Conservation (phyloP, 768 basidiomycete species). For the Butyriboletus loyo region DNA sequence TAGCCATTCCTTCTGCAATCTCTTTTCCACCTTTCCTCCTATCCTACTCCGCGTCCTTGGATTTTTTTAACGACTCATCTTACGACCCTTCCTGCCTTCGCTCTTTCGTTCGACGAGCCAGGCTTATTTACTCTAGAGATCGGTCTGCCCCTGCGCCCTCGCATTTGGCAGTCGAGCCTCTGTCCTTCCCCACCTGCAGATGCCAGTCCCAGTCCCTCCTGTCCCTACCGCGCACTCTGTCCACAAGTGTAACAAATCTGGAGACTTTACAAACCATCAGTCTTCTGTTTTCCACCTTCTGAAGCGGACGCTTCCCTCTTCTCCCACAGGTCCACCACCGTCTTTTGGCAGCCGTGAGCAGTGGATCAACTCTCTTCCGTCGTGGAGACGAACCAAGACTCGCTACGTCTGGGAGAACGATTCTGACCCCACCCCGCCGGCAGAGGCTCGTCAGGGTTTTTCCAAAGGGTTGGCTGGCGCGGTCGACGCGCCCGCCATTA, state of each 20-base stretch:
- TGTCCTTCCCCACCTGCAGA: constrained; percentile 51
- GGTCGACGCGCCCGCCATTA: constrained; percentile 78
- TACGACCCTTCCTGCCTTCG: constrained; percentile 53
- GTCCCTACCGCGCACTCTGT: constrained; percentile 60
- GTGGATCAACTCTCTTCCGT: constrained; percentile 70
- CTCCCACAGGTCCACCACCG: constrained; percentile 59
- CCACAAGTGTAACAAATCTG: constrained; percentile 54
- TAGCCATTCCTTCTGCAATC: constrained; percentile 48
- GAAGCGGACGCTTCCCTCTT: constrained; percentile 56
- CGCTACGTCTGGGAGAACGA: constrained; percentile 67
- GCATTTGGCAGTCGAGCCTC: constrained; percentile 43
- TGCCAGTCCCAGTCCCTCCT: constrained; percentile 84
- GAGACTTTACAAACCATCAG: constrained; percentile 34
- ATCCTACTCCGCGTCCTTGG: constrained; percentile 26
- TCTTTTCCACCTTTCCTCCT: constrained; percentile 29
- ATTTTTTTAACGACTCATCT: constrained; percentile 60
- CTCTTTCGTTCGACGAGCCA: constrained; percentile 39
- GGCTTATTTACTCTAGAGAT: constrained; percentile 40
- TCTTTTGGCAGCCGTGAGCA: constrained; percentile 66
- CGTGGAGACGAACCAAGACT: constrained; percentile 68
- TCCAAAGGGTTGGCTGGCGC: constrained; percentile 68
- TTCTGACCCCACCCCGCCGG: constrained; percentile 2
- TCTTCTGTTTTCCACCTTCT: constrained; percentile 50
- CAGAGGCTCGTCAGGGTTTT: constrained; percentile 56
- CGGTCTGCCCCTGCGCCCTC: constrained; percentile 41